phyloP scores from a whole-genome alignment of 306 rosid genomes.

The Prunus dulcis region DNA sequence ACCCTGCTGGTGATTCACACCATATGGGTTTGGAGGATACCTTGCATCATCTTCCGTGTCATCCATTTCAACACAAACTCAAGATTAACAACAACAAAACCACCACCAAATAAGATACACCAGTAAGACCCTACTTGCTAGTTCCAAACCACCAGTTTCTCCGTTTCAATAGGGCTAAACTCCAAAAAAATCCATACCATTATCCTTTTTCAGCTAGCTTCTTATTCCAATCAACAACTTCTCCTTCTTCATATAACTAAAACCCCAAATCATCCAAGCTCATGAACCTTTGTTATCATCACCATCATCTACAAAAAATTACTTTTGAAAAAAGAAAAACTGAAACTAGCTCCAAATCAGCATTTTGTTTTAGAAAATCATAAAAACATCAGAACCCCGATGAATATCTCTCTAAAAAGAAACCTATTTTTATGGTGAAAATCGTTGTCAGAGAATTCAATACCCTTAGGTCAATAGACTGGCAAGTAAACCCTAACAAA shows the following conservation, averaged over 20 bases:
- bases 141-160: constrained; percentile 6
- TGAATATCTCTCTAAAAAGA: background rate
- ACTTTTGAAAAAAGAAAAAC: background rate
- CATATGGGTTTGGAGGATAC: constrained; percentile 44
- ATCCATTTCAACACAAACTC: constrained; percentile 51
- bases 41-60: constrained; percentile 64
- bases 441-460: background rate
- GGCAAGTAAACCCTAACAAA: constrained; percentile 1
- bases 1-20: constrained; percentile 43
- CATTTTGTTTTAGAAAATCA: background rate
- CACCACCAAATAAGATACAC: constrained; percentile 2
- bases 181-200: background rate
- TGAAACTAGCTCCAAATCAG: background rate
- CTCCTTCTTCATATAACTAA: background rate
- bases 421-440: background rate
- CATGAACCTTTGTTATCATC: background rate
- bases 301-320: background rate
- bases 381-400: constrained; percentile 2
- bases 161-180: background rate
- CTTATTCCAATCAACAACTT: background rate
- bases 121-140: constrained; percentile 9
- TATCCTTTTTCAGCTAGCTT: background rate
- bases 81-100: constrained; percentile 18
- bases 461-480: background rate
- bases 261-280: constrained; percentile 4